A percentile compares a stretch with the other conserved stretches of the same genome.
Evolutionary conservation across 1,284 basidiomycete genomes (phyloP).

Genomic region (Naganishia sp.): DNA sequence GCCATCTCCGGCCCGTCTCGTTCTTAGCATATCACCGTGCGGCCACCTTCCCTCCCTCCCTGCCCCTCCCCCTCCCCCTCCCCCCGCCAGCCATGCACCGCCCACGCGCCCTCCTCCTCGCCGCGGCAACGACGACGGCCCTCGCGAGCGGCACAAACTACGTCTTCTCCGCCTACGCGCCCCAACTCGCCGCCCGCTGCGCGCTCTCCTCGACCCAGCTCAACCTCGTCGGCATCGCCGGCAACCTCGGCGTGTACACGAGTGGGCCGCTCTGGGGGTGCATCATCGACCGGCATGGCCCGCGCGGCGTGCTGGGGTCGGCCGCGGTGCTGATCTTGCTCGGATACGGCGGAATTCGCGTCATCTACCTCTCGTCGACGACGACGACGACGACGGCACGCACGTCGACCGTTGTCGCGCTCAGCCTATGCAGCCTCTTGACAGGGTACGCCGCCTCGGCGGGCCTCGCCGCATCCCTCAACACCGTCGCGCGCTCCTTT

Average conservation of each 20-base stretch:
- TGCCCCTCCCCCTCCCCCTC: neutral
- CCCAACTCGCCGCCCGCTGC: constrained; percentile 71
- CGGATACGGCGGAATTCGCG: constrained; percentile 68
- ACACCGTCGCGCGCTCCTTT: constrained; percentile 53
- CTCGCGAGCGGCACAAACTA: constrained; percentile 63
- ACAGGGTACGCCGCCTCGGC: constrained; percentile 51
- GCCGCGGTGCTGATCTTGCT: constrained; percentile 33
- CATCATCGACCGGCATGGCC: constrained; percentile 66
- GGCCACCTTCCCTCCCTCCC: neutral
- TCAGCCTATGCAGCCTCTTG: constrained; percentile 47
- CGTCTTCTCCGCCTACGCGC: constrained; percentile 68
- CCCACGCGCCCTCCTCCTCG: constrained; percentile 1
- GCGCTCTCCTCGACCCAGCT: constrained; percentile 70
- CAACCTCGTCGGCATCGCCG: constrained; percentile 64
- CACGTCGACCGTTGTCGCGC: constrained; percentile 14
- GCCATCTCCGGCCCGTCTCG: constrained; percentile 1
- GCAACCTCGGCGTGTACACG: constrained; percentile 52
- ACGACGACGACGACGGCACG: constrained; percentile 7
- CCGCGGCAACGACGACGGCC: constrained; percentile 3
- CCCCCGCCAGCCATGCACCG: neutral
- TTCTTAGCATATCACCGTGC: too few relatives aligned
- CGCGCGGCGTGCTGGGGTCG: constrained; percentile 53
- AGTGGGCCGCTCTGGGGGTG: constrained; percentile 56
- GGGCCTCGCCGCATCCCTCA: constrained; percentile 50
- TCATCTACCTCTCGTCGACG: constrained; percentile 59